Evolutionary conservation across 2,329 filamentous ascomycete species (phyloP).

Genomic region (Colletotrichum sublineola): DNA sequence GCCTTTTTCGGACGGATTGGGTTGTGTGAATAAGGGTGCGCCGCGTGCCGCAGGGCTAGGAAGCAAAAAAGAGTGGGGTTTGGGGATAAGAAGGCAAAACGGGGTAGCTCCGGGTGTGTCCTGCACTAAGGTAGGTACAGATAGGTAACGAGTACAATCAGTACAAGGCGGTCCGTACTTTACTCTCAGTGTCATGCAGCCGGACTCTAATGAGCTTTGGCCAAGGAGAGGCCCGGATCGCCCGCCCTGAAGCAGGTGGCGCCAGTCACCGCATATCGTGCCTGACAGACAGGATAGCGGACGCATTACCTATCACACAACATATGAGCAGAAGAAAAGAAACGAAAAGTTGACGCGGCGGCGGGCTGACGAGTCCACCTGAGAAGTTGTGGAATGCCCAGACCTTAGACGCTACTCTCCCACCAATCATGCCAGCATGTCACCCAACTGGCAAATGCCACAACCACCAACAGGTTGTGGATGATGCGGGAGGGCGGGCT

Average conservation of each 20-base stretch:
- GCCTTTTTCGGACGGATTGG: constrained; percentile 19
- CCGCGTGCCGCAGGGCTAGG: not conserved
- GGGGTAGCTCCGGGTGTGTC: not conserved
- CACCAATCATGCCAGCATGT: not conserved
- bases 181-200: not conserved
- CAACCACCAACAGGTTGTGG: not conserved
- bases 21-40: not conserved
- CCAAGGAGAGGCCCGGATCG: constrained; percentile 2
- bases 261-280: not conserved
- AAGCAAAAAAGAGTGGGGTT: constrained; percentile 14
- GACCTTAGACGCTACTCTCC: not conserved
- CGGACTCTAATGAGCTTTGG: constrained; percentile 1
- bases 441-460: not conserved
- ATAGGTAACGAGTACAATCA: no score
- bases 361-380: not conserved
- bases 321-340: not conserved
- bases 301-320: no score
- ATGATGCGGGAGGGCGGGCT: not conserved
- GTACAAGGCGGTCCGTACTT: no score
- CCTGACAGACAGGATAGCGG: not conserved
- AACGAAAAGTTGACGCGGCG: not conserved
- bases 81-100: not conserved
- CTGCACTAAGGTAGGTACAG: not conserved
- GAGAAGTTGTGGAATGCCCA: not conserved
- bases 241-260: constrained; percentile 1